Conservation (phyloP, 2,329 filamentous ascomycete species). For the Rhexocercosporidium sp. region DNA sequence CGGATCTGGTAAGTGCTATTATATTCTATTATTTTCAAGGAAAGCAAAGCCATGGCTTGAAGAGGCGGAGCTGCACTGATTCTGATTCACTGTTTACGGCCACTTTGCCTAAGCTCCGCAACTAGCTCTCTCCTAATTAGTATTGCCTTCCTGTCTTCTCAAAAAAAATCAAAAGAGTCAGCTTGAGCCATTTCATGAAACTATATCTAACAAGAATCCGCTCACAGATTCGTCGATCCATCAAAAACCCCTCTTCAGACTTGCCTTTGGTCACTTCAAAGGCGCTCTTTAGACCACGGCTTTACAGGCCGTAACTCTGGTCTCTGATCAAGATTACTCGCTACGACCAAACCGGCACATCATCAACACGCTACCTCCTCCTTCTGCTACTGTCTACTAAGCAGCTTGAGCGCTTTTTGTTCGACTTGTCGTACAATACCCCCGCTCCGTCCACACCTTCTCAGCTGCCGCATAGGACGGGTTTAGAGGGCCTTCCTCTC, state of each 20-base stretch:
- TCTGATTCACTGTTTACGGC: background rate
- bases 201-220: conserved; percentile 6
- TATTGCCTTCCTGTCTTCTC: background rate
- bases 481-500: conserved; percentile 98
- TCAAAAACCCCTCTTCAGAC: conserved; percentile 26
- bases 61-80: conserved; percentile 10
- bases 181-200: conserved; percentile 6
- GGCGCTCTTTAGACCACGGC: conserved; percentile 64
- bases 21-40: no score
- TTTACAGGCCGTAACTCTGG: conserved; percentile 64
- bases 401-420: conserved; percentile 55
- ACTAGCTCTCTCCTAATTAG: background rate
- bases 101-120: background rate
- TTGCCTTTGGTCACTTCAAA: conserved; percentile 73
- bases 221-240: conserved; percentile 27
- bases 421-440: conserved; percentile 55
- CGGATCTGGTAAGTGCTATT: conserved; percentile 17
- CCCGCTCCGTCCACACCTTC: conserved; percentile 63
- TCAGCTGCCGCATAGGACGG: conserved; percentile 99
- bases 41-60: background rate
- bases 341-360: conserved; percentile 68
- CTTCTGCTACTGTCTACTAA: conserved; percentile 56
- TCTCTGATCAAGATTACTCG: conserved; percentile 74
- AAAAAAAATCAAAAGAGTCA: background rate
- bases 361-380: conserved; percentile 69